A percentile compares a stretch with the other conserved stretches of the same genome.
Conservation (phyloP, 2,329 filamentous ascomycete genomes). For the Fusarium drepaniforme region DNA sequence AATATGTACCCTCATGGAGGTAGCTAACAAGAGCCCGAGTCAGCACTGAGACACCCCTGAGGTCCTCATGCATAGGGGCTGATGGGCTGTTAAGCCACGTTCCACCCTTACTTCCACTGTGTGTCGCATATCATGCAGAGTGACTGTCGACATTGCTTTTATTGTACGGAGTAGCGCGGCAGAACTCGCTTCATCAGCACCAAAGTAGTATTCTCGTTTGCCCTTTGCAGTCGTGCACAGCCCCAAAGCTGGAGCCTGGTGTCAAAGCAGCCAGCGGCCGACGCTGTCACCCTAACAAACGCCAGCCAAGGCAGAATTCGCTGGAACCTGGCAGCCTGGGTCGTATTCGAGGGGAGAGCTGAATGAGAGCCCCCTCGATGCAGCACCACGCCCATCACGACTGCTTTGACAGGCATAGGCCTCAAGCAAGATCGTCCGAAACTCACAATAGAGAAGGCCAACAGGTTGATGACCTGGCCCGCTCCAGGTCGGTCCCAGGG, state of each 20-base stretch:
- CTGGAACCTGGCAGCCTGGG: not conserved
- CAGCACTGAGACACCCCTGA: not conserved
- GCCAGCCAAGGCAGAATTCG: not conserved
- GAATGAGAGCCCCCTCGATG: not conserved
- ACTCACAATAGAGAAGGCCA: not conserved
- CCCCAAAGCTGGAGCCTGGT: not conserved
- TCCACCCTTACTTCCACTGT: not conserved
- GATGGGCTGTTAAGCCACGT: not conserved
- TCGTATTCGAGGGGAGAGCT: not conserved
- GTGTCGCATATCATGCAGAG: not conserved
- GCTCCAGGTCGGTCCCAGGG: not conserved
- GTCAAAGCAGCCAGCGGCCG: not conserved
- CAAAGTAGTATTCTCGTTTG: not conserved
- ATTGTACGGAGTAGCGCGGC: not conserved
- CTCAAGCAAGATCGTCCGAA: not conserved
- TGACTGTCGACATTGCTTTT: not conserved
- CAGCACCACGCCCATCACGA: not conserved
- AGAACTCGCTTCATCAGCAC: not conserved
- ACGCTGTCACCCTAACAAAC: not conserved
- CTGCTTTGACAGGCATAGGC: not conserved
- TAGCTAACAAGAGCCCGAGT: not conserved
- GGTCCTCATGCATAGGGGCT: not conserved
- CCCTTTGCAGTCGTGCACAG: not conserved
- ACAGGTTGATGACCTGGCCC: not conserved
- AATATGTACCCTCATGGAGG: not conserved